Base-by-base conservation (phyloP, 1,284 basidiomycete species). In the Earliella scabrosa region DNA sequence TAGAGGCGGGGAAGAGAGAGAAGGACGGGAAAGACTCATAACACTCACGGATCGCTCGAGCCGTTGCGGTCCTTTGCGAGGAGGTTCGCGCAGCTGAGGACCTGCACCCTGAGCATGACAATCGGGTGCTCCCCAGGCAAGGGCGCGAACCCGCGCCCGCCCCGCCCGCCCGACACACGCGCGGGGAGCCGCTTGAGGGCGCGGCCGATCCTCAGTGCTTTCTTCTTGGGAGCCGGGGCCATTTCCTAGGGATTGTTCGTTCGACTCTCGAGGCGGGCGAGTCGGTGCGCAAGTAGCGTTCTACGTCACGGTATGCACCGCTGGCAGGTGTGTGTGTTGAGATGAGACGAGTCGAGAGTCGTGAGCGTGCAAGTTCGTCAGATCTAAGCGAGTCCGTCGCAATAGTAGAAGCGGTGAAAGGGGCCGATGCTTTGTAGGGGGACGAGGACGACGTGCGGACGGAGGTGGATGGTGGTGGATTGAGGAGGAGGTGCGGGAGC, bases 21-120 rank as follows among this genome's bases (percentile, higher is more conserved):
- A 31, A 35, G 9, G 18, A 6, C n/a, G n/a, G n/a, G n/a, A n/a
- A n/a, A n/a, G n/a, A n/a, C n/a, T n/a, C n/a, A n/a, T n/a, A n/a
- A 26, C 5, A 79, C 88, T 68, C 64, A 92, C 90, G 91, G 89
- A 69, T 92, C 91, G 66, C 87, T 90, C 41, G 74, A 79, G 13
- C 84, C 85, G 64, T 82, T 83, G 51, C 80, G 80, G 67, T 89
- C 85, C 63, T 87, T 88, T 9, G 85, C 74, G 14, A 81, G 69
- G 31, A 92, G 75, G 53, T 82, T 78, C 21, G 73, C 80, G 67
- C 89, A 90, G 6, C 82, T 78, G 4, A 90, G 56, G 27, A 92
- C 77, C 67, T 89, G 88, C 1, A 92, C 76, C 29, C 84, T 78
- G 34, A 92, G 79, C 27, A 85, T 63, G 39, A 87, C 86, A 55